These are phyloP conservation scores for Solanum chacoense DNA, from an alignment of 305 asterid species.

Conservation along the genomic window DNA sequence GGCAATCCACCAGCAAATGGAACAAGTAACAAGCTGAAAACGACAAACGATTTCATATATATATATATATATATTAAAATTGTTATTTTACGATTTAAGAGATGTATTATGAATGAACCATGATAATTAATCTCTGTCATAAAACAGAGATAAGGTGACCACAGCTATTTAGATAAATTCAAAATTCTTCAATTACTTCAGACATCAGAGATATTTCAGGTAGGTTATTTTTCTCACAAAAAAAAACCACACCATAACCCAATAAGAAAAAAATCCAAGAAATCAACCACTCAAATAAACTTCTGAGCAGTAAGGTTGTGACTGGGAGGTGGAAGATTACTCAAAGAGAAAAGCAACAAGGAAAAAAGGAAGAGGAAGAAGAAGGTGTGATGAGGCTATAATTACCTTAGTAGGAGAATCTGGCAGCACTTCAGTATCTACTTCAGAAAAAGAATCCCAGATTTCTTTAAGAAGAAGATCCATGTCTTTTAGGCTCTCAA, in stretches of 20 bases:
- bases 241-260: background rate
- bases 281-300: background rate
- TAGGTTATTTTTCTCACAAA: background rate
- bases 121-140: background rate
- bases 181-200: background rate
- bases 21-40: background rate
- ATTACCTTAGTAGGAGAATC: conserved; percentile 53
- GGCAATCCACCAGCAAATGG: background rate
- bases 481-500: conserved; percentile 53
- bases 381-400: background rate
- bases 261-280: background rate
- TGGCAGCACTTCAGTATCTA: conserved; percentile 38
- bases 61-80: background rate
- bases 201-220: background rate
- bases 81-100: background rate
- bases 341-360: background rate
- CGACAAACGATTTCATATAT: background rate
- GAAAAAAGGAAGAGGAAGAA: background rate
- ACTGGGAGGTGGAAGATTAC: background rate
- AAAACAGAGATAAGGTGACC: background rate
- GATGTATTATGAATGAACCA: background rate
- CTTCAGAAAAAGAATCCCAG: conserved; percentile 35
- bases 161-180: background rate
- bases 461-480: conserved; percentile 49
- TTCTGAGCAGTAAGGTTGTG: background rate